Base-by-base conservation (phyloP, 345 rosid genomes). In the Acer saccharum region DNA sequence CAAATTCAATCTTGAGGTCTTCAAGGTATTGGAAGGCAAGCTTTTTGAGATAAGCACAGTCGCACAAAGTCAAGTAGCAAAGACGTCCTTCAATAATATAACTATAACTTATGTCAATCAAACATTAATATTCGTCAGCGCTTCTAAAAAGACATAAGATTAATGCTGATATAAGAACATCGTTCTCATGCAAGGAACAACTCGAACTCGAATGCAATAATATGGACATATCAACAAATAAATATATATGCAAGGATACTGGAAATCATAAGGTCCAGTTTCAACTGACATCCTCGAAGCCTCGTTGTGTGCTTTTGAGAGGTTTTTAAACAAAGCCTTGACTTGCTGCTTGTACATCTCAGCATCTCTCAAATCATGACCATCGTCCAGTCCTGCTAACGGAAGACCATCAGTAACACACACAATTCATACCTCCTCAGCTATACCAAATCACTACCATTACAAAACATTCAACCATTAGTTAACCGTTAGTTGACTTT, bases 321-420 rank as follows among this genome's bases (percentile, higher is more conserved):
- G 98, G 81, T 94, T 94, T 90, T 97, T 97, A 82, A 97, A 97
- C 87, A 97, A 79, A 63, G 98, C 91, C 85, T 97, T 94, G 48
- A 93, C 92, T 83, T 96, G 99, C 84, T 96, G 98, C 79, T 96
- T 96, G 89, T 96, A 96, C 90, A 91, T 84, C 79, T 96, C 99
- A 1, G 95, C 86, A 81, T 94, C 98, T 60, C 86, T 85, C 76
- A 97, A 78, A 77, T 91, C 97, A 61, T 96, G 99, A 62, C 91
- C 99, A 89, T 97, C 99, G 69, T 94, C 99, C 75, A 94, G 89
- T 57, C 98, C 99, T 82, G 94, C 98, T 76, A 97, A 87, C 10
- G 98, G 99, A 23, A 97, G 89, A 64, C 99, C 99, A 63, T 97
- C 99, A 50, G 98, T 93, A 77, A 97, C 97, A 85, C 99, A 98